Evolutionary conservation across 2,329 filamentous ascomycete genomes (phyloP), one percentile per base, ranked within the genome.

Genomic region (Aspergillus phoenicis): DNA sequence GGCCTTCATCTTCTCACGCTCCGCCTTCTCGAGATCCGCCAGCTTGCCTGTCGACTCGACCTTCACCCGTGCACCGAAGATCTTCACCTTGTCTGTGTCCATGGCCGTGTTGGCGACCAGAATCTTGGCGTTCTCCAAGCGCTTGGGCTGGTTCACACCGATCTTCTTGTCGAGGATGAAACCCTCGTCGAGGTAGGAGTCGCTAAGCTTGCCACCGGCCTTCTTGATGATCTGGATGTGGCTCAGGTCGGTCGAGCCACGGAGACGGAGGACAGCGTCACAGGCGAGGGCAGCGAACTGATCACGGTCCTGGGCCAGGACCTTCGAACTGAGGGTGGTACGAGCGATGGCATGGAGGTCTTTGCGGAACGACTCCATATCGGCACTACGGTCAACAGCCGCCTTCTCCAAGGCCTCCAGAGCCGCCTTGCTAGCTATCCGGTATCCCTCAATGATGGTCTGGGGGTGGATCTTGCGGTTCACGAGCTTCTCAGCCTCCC

Each of bases 201-300:
- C 95, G 77, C 89, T 95, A 61, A 99, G 87, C 84, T 98, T 99
- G 71, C 95, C 95, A 70, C 95, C 95, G 2, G 94, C 90, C 84
- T 99, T 99, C 85, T 99, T 99, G 83, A 99, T 99, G 73, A 99
- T 93, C 79, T 99, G 95, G 68, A 99, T 99, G 76, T 98, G 93
- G 77, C 91, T 97, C 58, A 99, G 87, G 77, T 99, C 95, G 60
- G 91, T 92, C 2, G 93, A 96, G 60, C 91, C 91, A 78, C 91
- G 91, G 73, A 99, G 85, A 66, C 96, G 88, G 62, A 98, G 84
- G 3, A 99, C 91, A 39, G 95, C 95, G 70, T 98, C 93, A 66
- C 91, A 91, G 17, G 95, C 95, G 52, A 99, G 86, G 75, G 89
- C 85, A 60, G 95, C 87, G 73, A 99, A 99, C 74, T 98, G 91